Base-by-base conservation (phyloP, 176 grass and related monocot species). In the Oryza rufipogon region DNA sequence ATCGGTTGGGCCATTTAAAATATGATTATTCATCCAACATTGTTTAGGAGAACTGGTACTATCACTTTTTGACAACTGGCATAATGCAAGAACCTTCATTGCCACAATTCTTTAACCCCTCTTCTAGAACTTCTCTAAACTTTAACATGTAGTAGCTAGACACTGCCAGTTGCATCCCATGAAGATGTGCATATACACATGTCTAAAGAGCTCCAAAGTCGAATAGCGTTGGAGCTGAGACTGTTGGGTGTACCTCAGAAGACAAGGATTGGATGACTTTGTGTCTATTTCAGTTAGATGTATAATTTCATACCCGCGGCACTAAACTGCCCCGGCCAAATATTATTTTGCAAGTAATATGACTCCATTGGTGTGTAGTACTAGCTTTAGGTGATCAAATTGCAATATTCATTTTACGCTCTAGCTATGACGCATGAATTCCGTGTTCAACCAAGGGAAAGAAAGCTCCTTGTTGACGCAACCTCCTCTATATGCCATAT, bases 91-190 rank as follows among this genome's bases (percentile, higher is more conserved):
- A 68, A 17, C 32, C 66, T 68, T 33, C 66, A 30, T 32, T 6
- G 26, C 30, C 17, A 68, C 15, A 19, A 68, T 68, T 68, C 7
- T 68, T 68, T 68, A 68, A 36, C 2, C 32, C 32, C 3, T 68
- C 32, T 68, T 68, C 66, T 68, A 68, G 66, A 38, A 68, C 66
- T 68, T 68, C 66, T 68, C n/a, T 63, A 63, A 63, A 63, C n/a
- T 63, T 63, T 63, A 44, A 9, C 10, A 63, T 23, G n/a, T 63
- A 63, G 58, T 23, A 63, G 58, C 58, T 63, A 63, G 19, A 63
- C 19, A 23, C 20, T 63, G 7, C 6, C 17, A 20, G 17, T 23
- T 22, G n/a, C 58, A 63, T 63, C 8, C 2, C 8, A n/a, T 11
- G n/a, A 11, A 63, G 20, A 63, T 63, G 23, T 63, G 10, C 9